Evolutionary conservation across 805 yeast genomes (phyloP), one percentile per base, ranked within the genome.

Genomic region (Myxozyma mucilagina): DNA sequence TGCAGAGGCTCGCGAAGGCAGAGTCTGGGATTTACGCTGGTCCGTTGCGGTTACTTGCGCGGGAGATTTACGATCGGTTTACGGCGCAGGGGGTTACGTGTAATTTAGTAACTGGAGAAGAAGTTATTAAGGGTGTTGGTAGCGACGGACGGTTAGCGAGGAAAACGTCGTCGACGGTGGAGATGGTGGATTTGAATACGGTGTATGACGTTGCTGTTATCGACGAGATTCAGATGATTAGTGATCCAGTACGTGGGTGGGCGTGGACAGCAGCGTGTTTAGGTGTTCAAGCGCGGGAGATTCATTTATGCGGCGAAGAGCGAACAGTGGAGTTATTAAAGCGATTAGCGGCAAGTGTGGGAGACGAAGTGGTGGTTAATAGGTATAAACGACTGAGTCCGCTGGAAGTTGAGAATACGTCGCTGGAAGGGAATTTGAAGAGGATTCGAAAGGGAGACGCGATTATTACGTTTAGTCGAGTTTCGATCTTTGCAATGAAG

Each of bases 151-250:
- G 83, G 53, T 78, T 80, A n/a, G 93, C 97, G 6, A 82, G 83
- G 1, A 73, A 91, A 16, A 84, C 93, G 0, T 84, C 94, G 10
- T 96, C 97, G 2, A 94, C 99, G 0, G 87, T 93, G 18, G 99
- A 94, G 71, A 93, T 94, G 98, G 79, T 90, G 18, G 88, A 92
- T n/a, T 66, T 84, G 45, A 77, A 77, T 49, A 82, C 79, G 43
- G 80, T 81, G 41, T 84, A 87, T 79, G 99, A 94, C 67, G 87
- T 91, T 24, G 92, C 94, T 56, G 92, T 94, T 20, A 82, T 94
- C 32, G 99, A 94, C 76, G 99, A 94, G 72, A 93, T 94, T 66
- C 99, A 94, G 73, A 91, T 94, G 98, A 84, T 94, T 67, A 84
- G 83, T 1, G 97, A 92, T 70, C 76, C 77, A 7, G 76, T 76